Percentiles rank a stretch among this genome's conserved stretches.
Evolutionary conservation across 352 stramenopile genomes (phyloP).

Genomic region (Phytophthora litchii): DNA sequence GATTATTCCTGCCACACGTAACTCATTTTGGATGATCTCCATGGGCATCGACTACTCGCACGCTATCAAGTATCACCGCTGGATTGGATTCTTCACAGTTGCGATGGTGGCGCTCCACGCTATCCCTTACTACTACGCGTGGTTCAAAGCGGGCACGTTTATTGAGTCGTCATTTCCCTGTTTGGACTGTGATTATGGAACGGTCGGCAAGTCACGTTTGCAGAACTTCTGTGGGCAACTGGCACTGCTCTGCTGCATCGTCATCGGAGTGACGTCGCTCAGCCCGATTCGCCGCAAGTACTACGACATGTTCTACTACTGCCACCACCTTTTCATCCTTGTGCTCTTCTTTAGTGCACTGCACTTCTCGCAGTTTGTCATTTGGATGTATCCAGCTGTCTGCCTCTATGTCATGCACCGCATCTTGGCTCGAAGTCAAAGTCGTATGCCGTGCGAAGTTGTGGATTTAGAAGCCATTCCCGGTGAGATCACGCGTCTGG

Average conservation of each 20-base stretch:
- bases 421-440: conserved; percentile 74
- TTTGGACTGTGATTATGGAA: conserved; percentile 71
- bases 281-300: conserved; percentile 68
- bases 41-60: conserved; percentile 89
- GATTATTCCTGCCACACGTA: conserved; percentile 65
- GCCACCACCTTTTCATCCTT: conserved; percentile 88
- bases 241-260: conserved; percentile 66
- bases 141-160: conserved; percentile 62
- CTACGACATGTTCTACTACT: conserved; percentile 91
- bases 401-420: conserved; percentile 86
- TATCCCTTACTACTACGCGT: conserved; percentile 76
- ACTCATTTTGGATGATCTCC: conserved; percentile 87
- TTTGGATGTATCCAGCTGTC: conserved; percentile 84
- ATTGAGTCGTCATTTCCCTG: conserved; percentile 66
- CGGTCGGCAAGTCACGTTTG: conserved; percentile 63
- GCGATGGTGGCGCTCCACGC: conserved; percentile 66
- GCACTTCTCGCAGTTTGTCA: conserved; percentile 83
- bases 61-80: conserved; percentile 89
- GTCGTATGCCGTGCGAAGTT: conserved; percentile 73
- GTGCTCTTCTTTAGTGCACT: conserved; percentile 69
- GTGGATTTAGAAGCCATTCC: conserved; percentile 85
- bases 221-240: conserved; percentile 82
- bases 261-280: conserved; percentile 82
- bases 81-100: conserved; percentile 80
- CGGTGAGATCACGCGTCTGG: conserved; percentile 81